phyloP scores from a whole-genome alignment of 192 early-diverging fungal species.

The Coemansia sp. region DNA sequence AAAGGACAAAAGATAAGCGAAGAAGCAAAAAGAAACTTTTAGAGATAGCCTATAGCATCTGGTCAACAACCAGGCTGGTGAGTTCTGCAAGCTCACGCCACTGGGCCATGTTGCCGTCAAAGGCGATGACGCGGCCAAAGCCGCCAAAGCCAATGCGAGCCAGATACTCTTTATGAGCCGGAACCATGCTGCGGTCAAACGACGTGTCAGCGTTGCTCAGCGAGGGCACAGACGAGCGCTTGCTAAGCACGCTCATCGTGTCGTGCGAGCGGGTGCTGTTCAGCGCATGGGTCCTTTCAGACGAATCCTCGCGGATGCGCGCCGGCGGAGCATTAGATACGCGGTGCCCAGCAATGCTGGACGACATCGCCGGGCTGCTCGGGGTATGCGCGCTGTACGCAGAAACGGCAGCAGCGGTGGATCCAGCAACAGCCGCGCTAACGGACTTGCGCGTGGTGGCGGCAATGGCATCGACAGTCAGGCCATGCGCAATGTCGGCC shows the following conservation, averaged over 20 bases:
- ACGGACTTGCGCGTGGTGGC: constrained; percentile 46
- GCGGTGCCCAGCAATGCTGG: constrained; percentile 16
- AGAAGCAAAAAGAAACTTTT: constrained; percentile 13
- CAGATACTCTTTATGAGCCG: constrained; percentile 48
- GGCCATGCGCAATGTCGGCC: constrained; percentile 30
- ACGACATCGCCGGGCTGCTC: constrained; percentile 8
- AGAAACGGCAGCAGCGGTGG: background rate
- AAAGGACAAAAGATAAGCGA: constrained; percentile 11
- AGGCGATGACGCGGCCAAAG: constrained; percentile 39
- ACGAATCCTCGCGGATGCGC: constrained; percentile 43
- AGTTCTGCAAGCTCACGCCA: constrained; percentile 53
- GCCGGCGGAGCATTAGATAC: constrained; percentile 37
- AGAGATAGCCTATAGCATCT: constrained; percentile 35
- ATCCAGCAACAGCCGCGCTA: constrained; percentile 8
- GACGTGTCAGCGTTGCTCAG: constrained; percentile 24
- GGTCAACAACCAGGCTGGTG: constrained; percentile 57
- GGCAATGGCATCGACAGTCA: constrained; percentile 43
- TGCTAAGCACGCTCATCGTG: constrained; percentile 49
- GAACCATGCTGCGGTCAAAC: constrained; percentile 52
- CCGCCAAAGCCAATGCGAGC: constrained; percentile 48
- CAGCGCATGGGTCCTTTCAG: constrained; percentile 18
- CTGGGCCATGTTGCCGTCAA: constrained; percentile 39
- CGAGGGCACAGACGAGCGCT: constrained; percentile 45
- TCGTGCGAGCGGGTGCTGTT: constrained; percentile 38
- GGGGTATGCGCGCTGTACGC: background rate